Evolutionary conservation across 352 stramenopile genomes (phyloP).

Genomic region (Globisporangium viniferum): DNA sequence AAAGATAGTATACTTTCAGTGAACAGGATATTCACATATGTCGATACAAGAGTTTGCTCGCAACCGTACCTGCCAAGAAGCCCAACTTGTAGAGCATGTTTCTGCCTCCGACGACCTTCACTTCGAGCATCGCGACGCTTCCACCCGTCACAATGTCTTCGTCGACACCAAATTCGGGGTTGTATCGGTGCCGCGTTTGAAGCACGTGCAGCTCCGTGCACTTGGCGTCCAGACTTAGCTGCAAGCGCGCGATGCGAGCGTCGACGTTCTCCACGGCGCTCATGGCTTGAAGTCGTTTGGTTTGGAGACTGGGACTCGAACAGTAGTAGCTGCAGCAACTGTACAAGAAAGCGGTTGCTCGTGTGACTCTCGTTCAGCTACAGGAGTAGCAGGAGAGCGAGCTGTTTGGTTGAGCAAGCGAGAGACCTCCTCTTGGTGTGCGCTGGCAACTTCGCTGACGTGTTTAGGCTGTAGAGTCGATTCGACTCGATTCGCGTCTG

Average conservation of each 20-base stretch:
- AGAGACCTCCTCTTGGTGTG: not conserved
- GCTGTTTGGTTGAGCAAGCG: not conserved
- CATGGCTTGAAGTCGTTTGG: conserved; percentile 22
- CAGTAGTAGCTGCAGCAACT: not conserved
- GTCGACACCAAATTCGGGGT: conserved; percentile 43
- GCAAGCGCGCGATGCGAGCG: conserved; percentile 45
- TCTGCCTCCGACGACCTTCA: conserved; percentile 37
- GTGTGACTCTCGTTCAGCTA: not conserved
- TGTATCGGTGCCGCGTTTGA: conserved; percentile 48
- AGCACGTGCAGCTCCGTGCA: conserved; percentile 38
- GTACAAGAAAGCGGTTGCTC: not conserved
- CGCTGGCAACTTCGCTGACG: not conserved
- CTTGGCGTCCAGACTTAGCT: conserved; percentile 45
- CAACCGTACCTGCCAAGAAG: conserved; percentile 32
- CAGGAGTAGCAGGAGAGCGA: not conserved
- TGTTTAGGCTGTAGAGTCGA: not conserved
- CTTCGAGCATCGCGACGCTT: conserved; percentile 45
- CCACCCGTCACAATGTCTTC: conserved; percentile 35
- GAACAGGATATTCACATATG: not conserved
- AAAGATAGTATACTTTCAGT: not conserved
- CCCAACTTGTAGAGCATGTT: conserved; percentile 46
- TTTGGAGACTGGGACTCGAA: not conserved
- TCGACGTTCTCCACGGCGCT: conserved; percentile 70
- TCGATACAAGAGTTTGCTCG: not conserved
- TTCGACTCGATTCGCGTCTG: not conserved